Evolutionary conservation across 306 rosid species (phyloP).

Genomic region (Acacia confusa): DNA sequence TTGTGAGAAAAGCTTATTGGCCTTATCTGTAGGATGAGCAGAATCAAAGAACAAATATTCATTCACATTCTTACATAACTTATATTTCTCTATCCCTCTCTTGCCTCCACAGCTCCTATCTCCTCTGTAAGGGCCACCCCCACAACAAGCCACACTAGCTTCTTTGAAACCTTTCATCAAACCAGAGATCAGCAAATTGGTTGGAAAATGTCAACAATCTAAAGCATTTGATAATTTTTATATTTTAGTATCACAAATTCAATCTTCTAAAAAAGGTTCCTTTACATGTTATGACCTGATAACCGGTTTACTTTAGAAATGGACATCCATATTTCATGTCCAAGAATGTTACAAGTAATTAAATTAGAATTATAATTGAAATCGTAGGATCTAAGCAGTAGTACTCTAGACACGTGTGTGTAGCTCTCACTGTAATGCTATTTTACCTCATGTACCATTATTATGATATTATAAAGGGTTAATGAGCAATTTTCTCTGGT

Average conservation of each 20-base stretch:
- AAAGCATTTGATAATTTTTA: not conserved
- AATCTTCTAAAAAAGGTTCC: not conserved
- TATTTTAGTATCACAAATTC: not conserved
- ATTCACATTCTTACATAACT: slow-evolving; percentile 35
- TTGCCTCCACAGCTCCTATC: slow-evolving; percentile 50
- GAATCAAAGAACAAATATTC: slow-evolving; percentile 53
- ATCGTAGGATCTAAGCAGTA: too few relatives aligned
- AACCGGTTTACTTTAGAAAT: not conserved
- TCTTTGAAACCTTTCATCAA: slow-evolving; percentile 44
- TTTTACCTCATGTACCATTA: too few relatives aligned
- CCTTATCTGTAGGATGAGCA: slow-evolving; percentile 44
- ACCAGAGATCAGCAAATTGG: not conserved
- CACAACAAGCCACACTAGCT: slow-evolving; percentile 50
- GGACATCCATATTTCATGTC: not conserved
- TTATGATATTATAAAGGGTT: too few relatives aligned
- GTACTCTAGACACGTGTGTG: too few relatives aligned
- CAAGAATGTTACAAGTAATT: too few relatives aligned
- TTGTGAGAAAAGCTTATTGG: slow-evolving; percentile 31
- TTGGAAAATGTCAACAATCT: slow-evolving; percentile 6
- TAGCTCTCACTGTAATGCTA: too few relatives aligned
- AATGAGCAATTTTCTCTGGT: too few relatives aligned
- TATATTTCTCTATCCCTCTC: slow-evolving; percentile 32
- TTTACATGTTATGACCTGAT: not conserved
- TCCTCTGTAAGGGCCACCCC: slow-evolving; percentile 50
- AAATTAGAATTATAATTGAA: too few relatives aligned